These are phyloP conservation scores for Fallopia convolvulus DNA, from an alignment of 148 eudicot species.

Conservation along the genomic window DNA sequence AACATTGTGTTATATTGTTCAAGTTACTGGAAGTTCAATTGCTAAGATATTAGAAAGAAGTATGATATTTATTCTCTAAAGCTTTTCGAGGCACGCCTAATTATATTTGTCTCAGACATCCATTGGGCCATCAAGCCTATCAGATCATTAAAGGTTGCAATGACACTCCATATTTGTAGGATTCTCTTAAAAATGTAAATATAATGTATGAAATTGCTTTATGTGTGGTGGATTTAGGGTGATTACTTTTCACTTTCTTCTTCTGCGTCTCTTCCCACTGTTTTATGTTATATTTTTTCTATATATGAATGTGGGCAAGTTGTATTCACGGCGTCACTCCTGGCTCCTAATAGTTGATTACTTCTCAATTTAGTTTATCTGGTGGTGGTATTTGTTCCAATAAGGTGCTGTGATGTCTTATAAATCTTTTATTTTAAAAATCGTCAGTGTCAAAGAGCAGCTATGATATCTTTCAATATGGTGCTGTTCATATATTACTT, in stretches of 20 bases:
- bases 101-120: neutral
- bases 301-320: no score
- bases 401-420: no score
- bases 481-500: no score
- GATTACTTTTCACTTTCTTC: neutral
- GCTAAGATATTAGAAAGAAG: neutral
- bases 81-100: neutral
- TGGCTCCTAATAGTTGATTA: neutral
- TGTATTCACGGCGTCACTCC: no score
- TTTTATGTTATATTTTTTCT: neutral
- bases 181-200: neutral
- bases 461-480: no score
- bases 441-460: no score
- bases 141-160: neutral
- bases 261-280: neutral
- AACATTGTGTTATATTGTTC: neutral
- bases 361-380: neutral
- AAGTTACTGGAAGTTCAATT: neutral
- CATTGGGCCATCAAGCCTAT: neutral
- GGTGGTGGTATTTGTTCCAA: no score
- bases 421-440: no score
- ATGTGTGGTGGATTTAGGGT: neutral
- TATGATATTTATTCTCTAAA: neutral
- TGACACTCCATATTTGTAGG: neutral
- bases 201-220: neutral